phyloP scores from a whole-genome alignment of 768 basidiomycete species.

The Filobasidium floriforme region DNA sequence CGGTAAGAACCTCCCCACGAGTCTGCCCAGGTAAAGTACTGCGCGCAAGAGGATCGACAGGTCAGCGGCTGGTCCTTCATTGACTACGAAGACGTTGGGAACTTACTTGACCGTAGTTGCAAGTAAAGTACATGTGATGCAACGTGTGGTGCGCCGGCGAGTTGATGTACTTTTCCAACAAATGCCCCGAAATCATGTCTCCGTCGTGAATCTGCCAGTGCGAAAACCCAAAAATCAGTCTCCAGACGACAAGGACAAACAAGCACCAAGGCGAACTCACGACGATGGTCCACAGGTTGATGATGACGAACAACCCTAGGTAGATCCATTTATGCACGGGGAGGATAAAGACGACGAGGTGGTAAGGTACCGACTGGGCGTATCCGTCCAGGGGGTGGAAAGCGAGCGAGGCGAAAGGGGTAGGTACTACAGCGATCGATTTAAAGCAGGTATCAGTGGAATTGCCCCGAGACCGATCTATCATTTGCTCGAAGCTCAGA shows the following conservation, averaged over 20 bases:
- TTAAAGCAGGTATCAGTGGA: neutral
- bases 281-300: conserved; percentile 91
- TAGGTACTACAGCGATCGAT: conserved; percentile 60
- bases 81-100: neutral
- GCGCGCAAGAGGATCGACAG: conserved; percentile 16
- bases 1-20: conserved; percentile 75
- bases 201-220: conserved; percentile 81
- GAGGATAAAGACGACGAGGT: conserved; percentile 80
- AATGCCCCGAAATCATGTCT: conserved; percentile 91
- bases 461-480: neutral
- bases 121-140: conserved; percentile 93
- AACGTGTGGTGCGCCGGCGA: conserved; percentile 97
- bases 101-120: conserved; percentile 75
- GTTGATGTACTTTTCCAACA: conserved; percentile 83
- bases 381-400: conserved; percentile 97
- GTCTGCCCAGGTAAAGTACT: conserved; percentile 98
- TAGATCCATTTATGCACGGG: conserved; percentile 80
- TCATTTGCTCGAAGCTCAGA: neutral
- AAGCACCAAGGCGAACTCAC: conserved; percentile 49
- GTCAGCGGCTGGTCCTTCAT: neutral
- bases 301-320: conserved; percentile 75
- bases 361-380: conserved; percentile 87
- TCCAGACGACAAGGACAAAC: neutral
- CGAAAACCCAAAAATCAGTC: neutral
- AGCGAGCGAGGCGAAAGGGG: conserved; percentile 93